Evolutionary conservation across 305 asterid species (phyloP).

Genomic region (Solanum chacoense): DNA sequence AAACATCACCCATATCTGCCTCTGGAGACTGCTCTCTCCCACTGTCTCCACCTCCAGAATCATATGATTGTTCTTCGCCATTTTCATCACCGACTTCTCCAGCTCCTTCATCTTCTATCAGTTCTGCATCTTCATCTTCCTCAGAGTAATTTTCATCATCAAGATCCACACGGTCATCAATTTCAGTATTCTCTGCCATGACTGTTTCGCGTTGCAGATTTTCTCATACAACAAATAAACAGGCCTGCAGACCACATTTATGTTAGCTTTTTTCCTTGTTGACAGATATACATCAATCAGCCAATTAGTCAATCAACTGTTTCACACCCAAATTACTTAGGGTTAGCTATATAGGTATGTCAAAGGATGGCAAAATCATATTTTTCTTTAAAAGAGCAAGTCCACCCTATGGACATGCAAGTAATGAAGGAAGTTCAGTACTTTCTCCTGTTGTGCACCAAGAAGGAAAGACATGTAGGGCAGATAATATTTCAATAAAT

Average conservation of each 20-base stretch:
- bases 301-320: background rate
- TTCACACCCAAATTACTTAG: background rate
- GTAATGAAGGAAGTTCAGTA: background rate
- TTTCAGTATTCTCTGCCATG: slow-evolving; percentile 79
- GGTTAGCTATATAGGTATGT: background rate
- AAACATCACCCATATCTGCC: slow-evolving; percentile 25
- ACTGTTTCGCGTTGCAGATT: slow-evolving; percentile 23
- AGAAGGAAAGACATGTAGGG: background rate
- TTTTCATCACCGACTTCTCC: slow-evolving; percentile 56
- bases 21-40: slow-evolving; percentile 48
- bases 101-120: slow-evolving; percentile 62
- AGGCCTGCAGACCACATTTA: slow-evolving; percentile 47
- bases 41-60: slow-evolving; percentile 40
- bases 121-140: slow-evolving; percentile 78
- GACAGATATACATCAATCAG: background rate
- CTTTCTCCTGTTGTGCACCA: background rate
- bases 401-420: background rate
- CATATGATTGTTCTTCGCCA: slow-evolving; percentile 50
- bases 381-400: background rate
- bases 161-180: slow-evolving; percentile 83
- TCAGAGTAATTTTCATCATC: slow-evolving; percentile 79
- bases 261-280: slow-evolving; percentile 8
- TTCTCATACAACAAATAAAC: slow-evolving; percentile 36
- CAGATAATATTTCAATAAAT: background rate
- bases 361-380: background rate